A percentile compares a stretch with the other conserved stretches of the same genome.
Evolutionary conservation across 208 protist species (phyloP).

Genomic region (Vickermania spadyakhi): DNA sequence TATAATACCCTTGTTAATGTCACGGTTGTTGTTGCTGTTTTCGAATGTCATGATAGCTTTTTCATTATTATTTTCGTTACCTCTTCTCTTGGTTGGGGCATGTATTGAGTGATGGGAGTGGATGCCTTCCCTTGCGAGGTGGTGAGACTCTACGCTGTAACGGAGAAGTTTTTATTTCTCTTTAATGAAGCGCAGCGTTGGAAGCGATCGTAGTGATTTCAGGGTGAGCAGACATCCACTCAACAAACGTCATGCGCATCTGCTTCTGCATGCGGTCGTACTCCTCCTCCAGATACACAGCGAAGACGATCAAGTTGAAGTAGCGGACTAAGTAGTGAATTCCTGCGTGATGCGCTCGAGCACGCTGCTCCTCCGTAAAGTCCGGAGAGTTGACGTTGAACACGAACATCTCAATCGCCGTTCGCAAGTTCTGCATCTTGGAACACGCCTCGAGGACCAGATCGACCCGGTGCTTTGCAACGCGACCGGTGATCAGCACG

Average conservation of each 20-base stretch:
- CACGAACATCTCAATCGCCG: conserved; percentile 72
- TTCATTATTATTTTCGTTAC: too few relatives aligned
- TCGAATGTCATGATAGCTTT: neutral
- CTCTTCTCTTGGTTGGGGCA: too few relatives aligned
- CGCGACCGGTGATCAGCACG: conserved; percentile 50
- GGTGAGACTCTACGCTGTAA: too few relatives aligned
- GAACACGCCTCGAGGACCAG: conserved; percentile 80
- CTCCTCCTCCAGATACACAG: conserved; percentile 77
- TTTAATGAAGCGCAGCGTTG: neutral
- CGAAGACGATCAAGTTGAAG: conserved; percentile 84
- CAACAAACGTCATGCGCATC: conserved; percentile 43
- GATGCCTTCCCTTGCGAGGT: neutral
- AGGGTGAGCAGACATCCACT: conserved; percentile 53
- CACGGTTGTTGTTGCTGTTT: conserved; percentile 6
- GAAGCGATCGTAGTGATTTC: conserved; percentile 50
- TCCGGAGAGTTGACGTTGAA: conserved; percentile 59
- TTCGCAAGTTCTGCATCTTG: conserved; percentile 83
- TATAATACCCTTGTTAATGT: conserved; percentile 1
- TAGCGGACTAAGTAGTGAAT: conserved; percentile 83
- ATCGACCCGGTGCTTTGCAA: conserved; percentile 68
- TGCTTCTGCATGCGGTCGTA: conserved; percentile 50
- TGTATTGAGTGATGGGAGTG: too few relatives aligned
- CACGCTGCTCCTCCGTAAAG: conserved; percentile 52
- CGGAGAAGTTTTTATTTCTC: too few relatives aligned
- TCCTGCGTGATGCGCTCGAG: conserved; percentile 73